Evolutionary conservation across 179 eudicot genomes (phyloP), one percentile per base, ranked within the genome.

Genomic region (Gypsophila paniculata): DNA sequence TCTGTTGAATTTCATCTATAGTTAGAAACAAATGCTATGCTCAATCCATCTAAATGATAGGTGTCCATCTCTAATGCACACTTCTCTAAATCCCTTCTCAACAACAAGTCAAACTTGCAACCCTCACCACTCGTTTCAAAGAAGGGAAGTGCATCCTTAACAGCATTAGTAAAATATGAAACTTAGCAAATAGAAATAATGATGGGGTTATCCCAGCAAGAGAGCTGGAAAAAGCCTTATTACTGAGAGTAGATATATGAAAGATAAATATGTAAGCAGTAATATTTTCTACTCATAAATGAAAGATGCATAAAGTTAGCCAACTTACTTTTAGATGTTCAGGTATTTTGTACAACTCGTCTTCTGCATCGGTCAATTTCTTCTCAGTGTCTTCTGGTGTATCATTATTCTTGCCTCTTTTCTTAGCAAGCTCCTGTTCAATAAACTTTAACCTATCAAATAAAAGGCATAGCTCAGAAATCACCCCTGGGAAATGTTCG

Each of bases 381-480:
- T 83, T 89, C 75, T 88, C 96, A 46, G 77, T 80, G 38, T 82
- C 89, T 73, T 89, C 78, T 13, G 78, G 53, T 13, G 48, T 69
- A 78, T 81, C 78, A 72, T 88, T 57, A 59, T 83, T 81, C 86
- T 82, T 89, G 60, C 98, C 97, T 75, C 89, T 85, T 84, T 80
- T 88, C 86, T 91, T 91, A 52, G 98, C 98, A 85, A 93, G 78
- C 68, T 89, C 97, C 85, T 91, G 97, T 61, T 93, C 98, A 67
- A 93, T 83, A 85, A 86, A 93, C 80, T 86, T 91, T 78, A 89
- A 51, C 98, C 98, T 93, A 84, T 74, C 51, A 73, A 77, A 53
- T 59, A 67, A 36, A 74, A 68, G 26, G 51, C 48, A 17, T 46
- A 72, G 53, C 53, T 74, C 8, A 77, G 52, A 72, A 54, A 52